Evolutionary conservation across 495 filamentous ascomycete genomes (phyloP).

Genomic region (Hypoxylon lenormandii): DNA sequence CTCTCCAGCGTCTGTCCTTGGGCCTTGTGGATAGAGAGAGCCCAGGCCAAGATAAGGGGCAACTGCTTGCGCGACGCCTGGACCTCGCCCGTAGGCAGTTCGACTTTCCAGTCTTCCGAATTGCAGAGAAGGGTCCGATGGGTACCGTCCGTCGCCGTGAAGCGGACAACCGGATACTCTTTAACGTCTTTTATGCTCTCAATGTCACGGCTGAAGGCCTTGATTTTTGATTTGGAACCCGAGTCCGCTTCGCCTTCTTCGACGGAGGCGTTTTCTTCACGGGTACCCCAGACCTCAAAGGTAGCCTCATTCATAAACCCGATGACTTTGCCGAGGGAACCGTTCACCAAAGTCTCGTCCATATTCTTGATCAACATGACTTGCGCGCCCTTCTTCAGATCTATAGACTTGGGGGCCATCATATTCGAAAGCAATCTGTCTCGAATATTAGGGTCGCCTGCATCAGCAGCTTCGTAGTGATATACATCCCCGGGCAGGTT

Average conservation of each 20-base stretch:
- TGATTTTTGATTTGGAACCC: constrained; percentile 62
- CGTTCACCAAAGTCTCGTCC: constrained; percentile 93
- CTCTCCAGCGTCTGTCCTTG: constrained; percentile 95
- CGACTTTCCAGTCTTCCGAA: constrained; percentile 93
- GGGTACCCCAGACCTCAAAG: constrained; percentile 73
- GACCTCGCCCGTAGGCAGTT: constrained; percentile 92
- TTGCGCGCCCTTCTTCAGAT: constrained; percentile 90
- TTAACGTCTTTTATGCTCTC: constrained; percentile 52
- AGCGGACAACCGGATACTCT: constrained; percentile 85
- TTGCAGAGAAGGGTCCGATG: constrained; percentile 81
- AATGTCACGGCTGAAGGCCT: constrained; percentile 53
- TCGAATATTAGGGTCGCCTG: constrained; percentile 76
- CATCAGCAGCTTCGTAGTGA: constrained; percentile 77
- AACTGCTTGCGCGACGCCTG: constrained; percentile 84
- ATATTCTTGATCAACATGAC: constrained; percentile 99
- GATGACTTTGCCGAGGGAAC: constrained; percentile 85
- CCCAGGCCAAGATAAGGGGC: constrained; percentile 94
- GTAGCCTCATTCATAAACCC: constrained; percentile 86
- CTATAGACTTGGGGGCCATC: constrained; percentile 84
- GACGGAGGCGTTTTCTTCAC: constrained; percentile 62
- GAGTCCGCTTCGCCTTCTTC: constrained; percentile 55
- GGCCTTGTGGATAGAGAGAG: constrained; percentile 96
- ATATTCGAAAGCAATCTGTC: constrained; percentile 86
- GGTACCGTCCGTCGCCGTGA: constrained; percentile 80
- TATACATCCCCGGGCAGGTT: constrained; percentile 74